A percentile compares a stretch with the other conserved stretches of the same genome.
Evolutionary conservation across 768 basidiomycete species (phyloP).

Genomic region (Mycena olivaceomarginata): DNA sequence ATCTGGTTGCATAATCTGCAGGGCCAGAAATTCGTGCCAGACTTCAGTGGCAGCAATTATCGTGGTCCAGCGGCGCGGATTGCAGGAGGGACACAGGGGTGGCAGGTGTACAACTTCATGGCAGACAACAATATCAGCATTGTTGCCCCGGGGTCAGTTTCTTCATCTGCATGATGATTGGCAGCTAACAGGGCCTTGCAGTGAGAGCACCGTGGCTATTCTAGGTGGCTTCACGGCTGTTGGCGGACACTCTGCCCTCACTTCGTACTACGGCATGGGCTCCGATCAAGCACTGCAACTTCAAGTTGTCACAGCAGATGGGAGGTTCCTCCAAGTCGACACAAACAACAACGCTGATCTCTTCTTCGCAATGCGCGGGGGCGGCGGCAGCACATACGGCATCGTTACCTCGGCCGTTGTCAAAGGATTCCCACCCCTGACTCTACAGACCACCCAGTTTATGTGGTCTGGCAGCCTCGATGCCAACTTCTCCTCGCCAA

Average conservation of each 20-base stretch:
- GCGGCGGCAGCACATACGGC: slow-evolving; percentile 22
- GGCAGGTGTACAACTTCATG: slow-evolving; percentile 16
- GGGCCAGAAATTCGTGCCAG: too few relatives aligned
- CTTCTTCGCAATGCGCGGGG: slow-evolving; percentile 4
- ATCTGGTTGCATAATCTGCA: too few relatives aligned
- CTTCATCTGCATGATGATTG: neutral
- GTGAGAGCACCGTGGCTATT: slow-evolving; percentile 17
- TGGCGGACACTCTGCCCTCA: slow-evolving; percentile 4
- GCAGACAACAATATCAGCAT: slow-evolving; percentile 16
- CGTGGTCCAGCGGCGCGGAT: too few relatives aligned
- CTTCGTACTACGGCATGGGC: slow-evolving; percentile 8
- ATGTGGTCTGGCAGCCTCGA: slow-evolving; percentile 20
- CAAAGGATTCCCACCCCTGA: slow-evolving; percentile 23
- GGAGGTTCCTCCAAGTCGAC: slow-evolving; percentile 4
- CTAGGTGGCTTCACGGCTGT: slow-evolving; percentile 13
- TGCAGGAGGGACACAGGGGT: too few relatives aligned
- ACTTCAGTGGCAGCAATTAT: too few relatives aligned
- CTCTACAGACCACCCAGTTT: slow-evolving; percentile 18
- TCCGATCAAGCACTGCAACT: slow-evolving; percentile 1
- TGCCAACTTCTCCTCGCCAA: slow-evolving; percentile 1
- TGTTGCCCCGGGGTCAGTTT: slow-evolving; percentile 14
- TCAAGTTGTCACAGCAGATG: slow-evolving; percentile 14
- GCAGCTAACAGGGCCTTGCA: slow-evolving; percentile 1
- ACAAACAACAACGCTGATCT: slow-evolving; percentile 3
- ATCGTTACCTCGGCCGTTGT: slow-evolving; percentile 10